Evolutionary conservation across 2,329 filamentous ascomycete species (phyloP), one percentile per base, ranked within the genome.

Genomic region (Alternaria panax): DNA sequence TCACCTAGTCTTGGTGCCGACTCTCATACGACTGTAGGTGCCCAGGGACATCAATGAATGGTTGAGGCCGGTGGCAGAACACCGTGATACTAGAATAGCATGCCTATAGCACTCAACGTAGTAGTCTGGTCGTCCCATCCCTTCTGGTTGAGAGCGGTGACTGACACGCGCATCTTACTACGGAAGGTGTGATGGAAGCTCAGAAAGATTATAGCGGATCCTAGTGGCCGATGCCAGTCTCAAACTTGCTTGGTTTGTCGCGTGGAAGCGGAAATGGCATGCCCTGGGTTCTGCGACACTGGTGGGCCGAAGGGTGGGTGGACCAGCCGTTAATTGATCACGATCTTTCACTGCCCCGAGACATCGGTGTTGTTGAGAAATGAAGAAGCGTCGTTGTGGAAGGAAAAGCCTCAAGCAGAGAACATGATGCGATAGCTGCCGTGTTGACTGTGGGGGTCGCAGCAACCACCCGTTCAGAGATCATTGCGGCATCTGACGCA

Each of bases 241-340:
- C 30, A 58, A 64, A 60, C 27, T 25, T 54, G 68, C 65, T 56
- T 75, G 66, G 67, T 60, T 56, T 61, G 64, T 75, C 74, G 74
- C 74, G 75, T 76, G 75, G 74, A 76, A 73, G 69, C 74, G 74
- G 74, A 70, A 64, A 57, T 47, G 59, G 41, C 41, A 51, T 60
- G 58, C 52, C 51, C 20, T 64, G 60, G 58, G 47, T 54, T 59
- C 57, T 75, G 69, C 62, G 65, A 75, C 69, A 60, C 68, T 70
- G 51, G 42, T 51, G 60, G 63, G 64, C 57, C 63, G 53, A 36
- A 57, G 46, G 48, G 25, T 41, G 51, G 45, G 59, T 57, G 48
- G 45, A 56, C 38, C 53, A 51, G 50, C 16, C 48, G 46, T 43
- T 32, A 53, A 28, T 56, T 36, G 42, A 59, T 42, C 45, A 46